Evolutionary conservation across 306 rosid species (phyloP).

Genomic region (Fagus crenata): DNA sequence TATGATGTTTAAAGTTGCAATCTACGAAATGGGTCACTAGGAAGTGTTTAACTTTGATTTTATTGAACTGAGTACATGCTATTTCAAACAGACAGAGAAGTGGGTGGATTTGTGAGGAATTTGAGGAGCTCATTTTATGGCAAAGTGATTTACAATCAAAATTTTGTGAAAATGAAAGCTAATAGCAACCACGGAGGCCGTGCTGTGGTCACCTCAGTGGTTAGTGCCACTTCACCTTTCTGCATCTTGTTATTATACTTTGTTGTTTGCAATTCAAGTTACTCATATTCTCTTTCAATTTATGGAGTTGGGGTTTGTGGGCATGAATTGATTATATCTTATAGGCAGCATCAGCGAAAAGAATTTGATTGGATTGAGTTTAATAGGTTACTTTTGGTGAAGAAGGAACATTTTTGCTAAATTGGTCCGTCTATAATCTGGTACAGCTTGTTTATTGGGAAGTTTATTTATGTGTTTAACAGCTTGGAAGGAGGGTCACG

Average conservation of each 20-base stretch:
- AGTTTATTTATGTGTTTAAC: constrained; percentile 36
- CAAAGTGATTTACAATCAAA: constrained; percentile 36
- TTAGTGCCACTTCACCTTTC: constrained; percentile 41
- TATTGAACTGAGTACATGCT: neutral
- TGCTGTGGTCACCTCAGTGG: constrained; percentile 67
- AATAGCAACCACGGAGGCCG: constrained; percentile 43
- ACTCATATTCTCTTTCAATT: neutral
- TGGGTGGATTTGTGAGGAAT: constrained; percentile 38
- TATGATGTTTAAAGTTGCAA: neutral
- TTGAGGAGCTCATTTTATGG: constrained; percentile 60
- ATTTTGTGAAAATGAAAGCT: constrained; percentile 32
- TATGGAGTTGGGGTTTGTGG: neutral
- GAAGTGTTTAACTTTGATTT: constrained; percentile 1
- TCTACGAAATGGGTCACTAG: neutral
- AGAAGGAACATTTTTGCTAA: neutral
- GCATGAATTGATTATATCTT: neutral
- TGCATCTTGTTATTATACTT: neutral
- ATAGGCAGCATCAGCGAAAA: neutral
- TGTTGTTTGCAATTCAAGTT: constrained; percentile 11
- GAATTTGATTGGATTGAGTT: neutral
- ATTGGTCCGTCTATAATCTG: constrained; percentile 4
- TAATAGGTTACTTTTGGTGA: neutral
- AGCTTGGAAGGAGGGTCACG: constrained; percentile 66
- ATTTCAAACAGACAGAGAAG: constrained; percentile 57
- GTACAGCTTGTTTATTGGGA: constrained; percentile 23